A percentile compares a stretch with the other conserved stretches of the same genome.
phyloP scores from a whole-genome alignment of 768 basidiomycete genomes.

The Cantharellus anzutake region DNA sequence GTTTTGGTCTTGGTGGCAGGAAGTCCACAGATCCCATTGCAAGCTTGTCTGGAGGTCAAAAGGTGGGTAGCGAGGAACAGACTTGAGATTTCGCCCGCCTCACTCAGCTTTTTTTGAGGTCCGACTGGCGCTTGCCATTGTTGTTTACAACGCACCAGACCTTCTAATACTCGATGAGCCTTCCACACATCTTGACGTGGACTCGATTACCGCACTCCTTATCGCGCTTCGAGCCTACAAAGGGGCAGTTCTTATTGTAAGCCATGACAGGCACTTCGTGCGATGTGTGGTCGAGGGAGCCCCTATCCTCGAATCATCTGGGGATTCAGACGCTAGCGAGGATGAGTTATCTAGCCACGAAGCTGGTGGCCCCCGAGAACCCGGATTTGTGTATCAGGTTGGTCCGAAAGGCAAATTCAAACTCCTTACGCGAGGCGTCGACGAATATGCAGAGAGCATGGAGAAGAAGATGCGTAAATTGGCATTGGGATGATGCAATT shows the following conservation, averaged over 20 bases:
- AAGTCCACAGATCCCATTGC: slow-evolving; percentile 26
- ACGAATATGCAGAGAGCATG: slow-evolving; percentile 4
- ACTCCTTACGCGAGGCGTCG: slow-evolving; percentile 1
- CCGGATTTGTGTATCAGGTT: slow-evolving; percentile 3
- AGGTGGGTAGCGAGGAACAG: slow-evolving; percentile 15
- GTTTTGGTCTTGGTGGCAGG: slow-evolving; percentile 26
- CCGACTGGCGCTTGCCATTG: slow-evolving; percentile 35
- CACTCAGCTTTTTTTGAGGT: slow-evolving; percentile 20
- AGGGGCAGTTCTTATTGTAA: slow-evolving; percentile 43
- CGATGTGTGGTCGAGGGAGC: slow-evolving; percentile 5
- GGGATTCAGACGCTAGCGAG: background rate
- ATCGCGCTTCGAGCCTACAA: slow-evolving; percentile 29
- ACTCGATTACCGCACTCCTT: slow-evolving; percentile 37
- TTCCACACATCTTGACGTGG: slow-evolving; percentile 47
- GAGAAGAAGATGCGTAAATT: slow-evolving; percentile 2
- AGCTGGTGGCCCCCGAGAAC: background rate
- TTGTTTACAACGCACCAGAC: slow-evolving; percentile 35
- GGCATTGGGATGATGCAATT: background rate
- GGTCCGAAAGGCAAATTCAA: slow-evolving; percentile 4
- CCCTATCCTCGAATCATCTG: slow-evolving; percentile 2
- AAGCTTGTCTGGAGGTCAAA: slow-evolving; percentile 37
- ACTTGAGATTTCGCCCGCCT: background rate
- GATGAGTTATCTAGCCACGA: slow-evolving; percentile 3
- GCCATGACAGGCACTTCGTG: slow-evolving; percentile 32
- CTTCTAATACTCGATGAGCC: slow-evolving; percentile 36